phyloP scores from a whole-genome alignment of 495 filamentous ascomycete genomes.

The Lepidopterella palustris region DNA sequence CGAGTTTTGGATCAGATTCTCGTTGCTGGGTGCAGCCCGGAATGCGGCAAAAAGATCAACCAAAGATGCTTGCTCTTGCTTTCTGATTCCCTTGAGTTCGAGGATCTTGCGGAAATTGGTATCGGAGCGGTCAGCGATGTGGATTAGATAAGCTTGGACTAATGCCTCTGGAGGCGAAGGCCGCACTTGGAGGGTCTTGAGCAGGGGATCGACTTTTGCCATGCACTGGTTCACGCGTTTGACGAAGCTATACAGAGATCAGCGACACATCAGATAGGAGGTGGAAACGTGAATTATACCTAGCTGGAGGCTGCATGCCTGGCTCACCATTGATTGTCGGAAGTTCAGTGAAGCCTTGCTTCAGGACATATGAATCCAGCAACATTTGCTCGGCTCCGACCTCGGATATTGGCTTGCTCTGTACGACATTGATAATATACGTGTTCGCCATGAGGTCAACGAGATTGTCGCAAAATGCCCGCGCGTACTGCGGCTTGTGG shows the following conservation, averaged over 20 bases:
- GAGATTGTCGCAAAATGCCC: conserved; percentile 89
- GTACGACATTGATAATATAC: conserved; percentile 78
- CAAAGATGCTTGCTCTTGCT: conserved; percentile 62
- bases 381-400: conserved; percentile 98
- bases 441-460: conserved; percentile 75
- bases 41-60: conserved; percentile 86
- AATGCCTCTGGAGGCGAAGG: conserved; percentile 86
- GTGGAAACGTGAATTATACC: conserved; percentile 16
- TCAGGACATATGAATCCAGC: conserved; percentile 86
- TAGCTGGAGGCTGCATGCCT: conserved; percentile 32
- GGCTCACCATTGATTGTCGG: conserved; percentile 49
- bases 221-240: conserved; percentile 85
- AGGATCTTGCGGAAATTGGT: conserved; percentile 95
- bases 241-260: conserved; percentile 54
- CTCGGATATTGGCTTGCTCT: conserved; percentile 83
- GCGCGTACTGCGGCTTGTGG: conserved; percentile 88
- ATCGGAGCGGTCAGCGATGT: conserved; percentile 84
- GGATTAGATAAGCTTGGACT: conserved; percentile 92
- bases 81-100: conserved; percentile 79
- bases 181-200: conserved; percentile 95
- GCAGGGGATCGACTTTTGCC: conserved; percentile 79
- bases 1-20: conserved; percentile 51
- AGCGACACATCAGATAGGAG: background rate
- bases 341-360: conserved; percentile 68
- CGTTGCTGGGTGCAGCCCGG: conserved; percentile 52